Evolutionary conservation across 2,329 filamentous ascomycete species (phyloP).

Genomic region (Apiospora arundinis): DNA sequence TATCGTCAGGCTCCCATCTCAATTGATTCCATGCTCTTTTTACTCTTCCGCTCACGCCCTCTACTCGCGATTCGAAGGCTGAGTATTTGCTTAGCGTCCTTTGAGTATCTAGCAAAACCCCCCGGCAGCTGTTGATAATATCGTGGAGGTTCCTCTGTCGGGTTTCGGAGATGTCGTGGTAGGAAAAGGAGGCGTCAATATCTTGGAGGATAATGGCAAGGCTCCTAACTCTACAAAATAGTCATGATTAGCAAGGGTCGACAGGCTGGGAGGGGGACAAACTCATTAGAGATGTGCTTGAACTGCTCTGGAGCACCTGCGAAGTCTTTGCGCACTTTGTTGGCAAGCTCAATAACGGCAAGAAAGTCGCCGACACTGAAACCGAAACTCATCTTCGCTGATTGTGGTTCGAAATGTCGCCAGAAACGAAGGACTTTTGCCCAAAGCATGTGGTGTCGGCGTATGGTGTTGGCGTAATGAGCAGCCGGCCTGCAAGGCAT

Average conservation of each 20-base stretch:
- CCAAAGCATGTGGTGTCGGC: too few species aligned
- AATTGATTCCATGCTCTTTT: constrained; percentile 35
- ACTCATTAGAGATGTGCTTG: constrained; percentile 34
- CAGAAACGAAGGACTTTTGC: too few species aligned
- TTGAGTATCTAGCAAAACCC: constrained; percentile 25
- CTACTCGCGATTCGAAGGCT: constrained; percentile 6
- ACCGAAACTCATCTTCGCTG: constrained; percentile 41
- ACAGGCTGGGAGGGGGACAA: background rate
- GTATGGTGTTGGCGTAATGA: too few species aligned
- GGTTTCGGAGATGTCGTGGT: constrained; percentile 22
- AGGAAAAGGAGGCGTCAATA: constrained; percentile 32
- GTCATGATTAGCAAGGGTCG: background rate
- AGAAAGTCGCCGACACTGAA: constrained; percentile 43
- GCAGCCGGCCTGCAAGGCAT: too few species aligned
- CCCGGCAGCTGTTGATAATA: constrained; percentile 28
- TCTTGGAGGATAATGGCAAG: constrained; percentile 37
- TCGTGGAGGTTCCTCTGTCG: constrained; percentile 31
- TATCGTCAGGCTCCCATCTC: constrained; percentile 31
- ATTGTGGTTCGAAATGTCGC: too few species aligned
- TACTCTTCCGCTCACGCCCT: constrained; percentile 21
- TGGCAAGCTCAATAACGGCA: constrained; percentile 36
- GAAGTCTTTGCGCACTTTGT: constrained; percentile 36
- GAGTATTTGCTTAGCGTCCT: constrained; percentile 12
- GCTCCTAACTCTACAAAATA: constrained; percentile 21
- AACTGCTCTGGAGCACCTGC: constrained; percentile 36